Percentiles rank a stretch among this genome's conserved stretches.
phyloP scores from a whole-genome alignment of 208 protist species.

The Trypanosoma brucei region DNA sequence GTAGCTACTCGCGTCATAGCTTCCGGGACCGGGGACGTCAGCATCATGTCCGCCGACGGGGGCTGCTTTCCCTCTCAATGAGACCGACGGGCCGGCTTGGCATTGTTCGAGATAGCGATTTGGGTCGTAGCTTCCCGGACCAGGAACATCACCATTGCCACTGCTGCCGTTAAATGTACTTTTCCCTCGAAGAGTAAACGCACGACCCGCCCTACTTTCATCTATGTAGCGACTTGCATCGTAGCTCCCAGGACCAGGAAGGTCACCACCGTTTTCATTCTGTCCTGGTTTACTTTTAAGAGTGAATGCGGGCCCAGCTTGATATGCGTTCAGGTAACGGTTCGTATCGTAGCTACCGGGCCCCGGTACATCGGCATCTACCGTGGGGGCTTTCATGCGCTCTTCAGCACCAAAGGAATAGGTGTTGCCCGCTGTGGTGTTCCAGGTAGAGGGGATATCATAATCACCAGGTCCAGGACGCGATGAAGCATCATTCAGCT shows the following conservation, averaged over 20 bases:
- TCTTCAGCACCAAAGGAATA: slow-evolving; percentile 26
- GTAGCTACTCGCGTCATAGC: slow-evolving; percentile 17
- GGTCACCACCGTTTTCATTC: not conserved
- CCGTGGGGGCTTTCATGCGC: not conserved
- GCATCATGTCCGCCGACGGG: not conserved
- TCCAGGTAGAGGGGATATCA: slow-evolving; percentile 21
- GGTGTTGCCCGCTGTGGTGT: not conserved
- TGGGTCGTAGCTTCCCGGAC: slow-evolving; percentile 1
- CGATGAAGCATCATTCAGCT: not conserved
- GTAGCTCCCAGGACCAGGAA: slow-evolving; percentile 36
- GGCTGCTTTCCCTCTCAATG: slow-evolving; percentile 8
- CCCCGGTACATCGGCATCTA: slow-evolving; percentile 9
- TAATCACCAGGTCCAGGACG: slow-evolving; percentile 31
- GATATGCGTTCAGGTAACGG: not conserved
- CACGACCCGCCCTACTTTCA: slow-evolving; percentile 15
- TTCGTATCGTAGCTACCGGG: slow-evolving; percentile 24
- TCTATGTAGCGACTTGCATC: slow-evolving; percentile 13
- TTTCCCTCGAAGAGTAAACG: slow-evolving; percentile 18
- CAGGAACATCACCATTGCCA: not conserved
- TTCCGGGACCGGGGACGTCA: slow-evolving; percentile 19
- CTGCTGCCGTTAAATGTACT: not conserved
- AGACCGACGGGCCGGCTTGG: slow-evolving; percentile 19
- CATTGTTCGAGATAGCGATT: slow-evolving; percentile 10
- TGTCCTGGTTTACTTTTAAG: slow-evolving; percentile 6
- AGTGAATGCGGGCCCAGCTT: not conserved